phyloP scores from a whole-genome alignment of 163 green algal species.

The Trebouxiophyceae sp. region DNA sequence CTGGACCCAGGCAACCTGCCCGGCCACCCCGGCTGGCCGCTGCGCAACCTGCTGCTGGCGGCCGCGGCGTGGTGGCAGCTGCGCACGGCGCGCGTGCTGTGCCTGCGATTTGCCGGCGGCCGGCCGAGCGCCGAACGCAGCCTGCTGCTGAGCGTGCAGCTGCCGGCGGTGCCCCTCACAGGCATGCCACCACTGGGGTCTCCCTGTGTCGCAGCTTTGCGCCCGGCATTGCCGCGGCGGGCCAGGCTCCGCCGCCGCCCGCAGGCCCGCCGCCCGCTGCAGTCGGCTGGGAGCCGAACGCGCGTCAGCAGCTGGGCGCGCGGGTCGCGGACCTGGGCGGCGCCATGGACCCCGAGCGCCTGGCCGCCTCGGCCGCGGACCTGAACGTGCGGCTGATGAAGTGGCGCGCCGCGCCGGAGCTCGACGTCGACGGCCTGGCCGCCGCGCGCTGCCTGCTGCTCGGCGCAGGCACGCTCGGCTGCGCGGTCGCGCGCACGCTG shows the following conservation, averaged over 20 bases:
- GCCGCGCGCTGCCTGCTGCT: conserved; percentile 79
- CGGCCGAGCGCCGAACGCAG: conserved; percentile 10
- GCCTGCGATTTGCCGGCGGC: conserved; percentile 38
- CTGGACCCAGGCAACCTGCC: conserved; percentile 44
- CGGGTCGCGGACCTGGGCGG: conserved; percentile 39
- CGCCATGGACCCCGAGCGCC: conserved; percentile 54
- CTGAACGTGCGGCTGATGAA: conserved; percentile 97
- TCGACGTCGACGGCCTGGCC: conserved; percentile 61
- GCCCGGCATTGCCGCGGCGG: background rate
- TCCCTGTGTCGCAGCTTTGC: background rate
- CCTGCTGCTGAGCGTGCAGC: conserved; percentile 23
- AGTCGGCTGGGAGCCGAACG: conserved; percentile 76
- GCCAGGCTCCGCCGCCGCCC: background rate
- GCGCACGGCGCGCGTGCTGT: conserved; percentile 48
- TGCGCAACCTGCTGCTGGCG: conserved; percentile 81
- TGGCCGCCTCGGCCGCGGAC: conserved; percentile 72
- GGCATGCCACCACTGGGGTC: background rate
- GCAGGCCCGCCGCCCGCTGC: conserved; percentile 3
- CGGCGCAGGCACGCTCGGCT: conserved; percentile 84
- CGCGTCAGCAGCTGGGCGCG: conserved; percentile 41
- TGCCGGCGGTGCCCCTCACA: conserved; percentile 28
- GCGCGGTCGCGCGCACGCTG: conserved; percentile 79
- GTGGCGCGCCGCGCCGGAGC: conserved; percentile 75
- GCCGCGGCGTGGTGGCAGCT: conserved; percentile 41
- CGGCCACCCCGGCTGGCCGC: conserved; percentile 60